phyloP scores from a whole-genome alignment of 495 filamentous ascomycete genomes.

The Penicillium silybi region DNA sequence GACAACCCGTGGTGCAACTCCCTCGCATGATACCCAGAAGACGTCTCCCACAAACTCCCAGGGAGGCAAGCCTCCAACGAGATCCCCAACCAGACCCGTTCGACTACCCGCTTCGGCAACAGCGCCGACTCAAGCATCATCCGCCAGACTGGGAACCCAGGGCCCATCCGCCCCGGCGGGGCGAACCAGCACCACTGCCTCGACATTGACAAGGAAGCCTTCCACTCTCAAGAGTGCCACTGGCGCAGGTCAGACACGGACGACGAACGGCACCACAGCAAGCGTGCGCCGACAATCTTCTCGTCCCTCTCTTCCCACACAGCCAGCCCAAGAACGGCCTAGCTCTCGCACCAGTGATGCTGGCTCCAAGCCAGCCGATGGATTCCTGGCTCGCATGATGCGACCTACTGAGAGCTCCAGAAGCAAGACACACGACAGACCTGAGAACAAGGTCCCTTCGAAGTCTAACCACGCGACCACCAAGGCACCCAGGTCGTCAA shows the following conservation, averaged over 20 bases:
- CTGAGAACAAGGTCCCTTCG: constrained; percentile 41
- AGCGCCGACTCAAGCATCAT: constrained; percentile 59
- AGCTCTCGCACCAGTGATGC: constrained; percentile 39
- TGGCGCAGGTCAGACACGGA: constrained; percentile 15
- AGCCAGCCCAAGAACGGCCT: constrained; percentile 35
- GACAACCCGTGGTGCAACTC: constrained; percentile 29
- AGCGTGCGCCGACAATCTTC: constrained; percentile 36
- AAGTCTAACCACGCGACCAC: constrained; percentile 19
- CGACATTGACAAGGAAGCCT: constrained; percentile 40
- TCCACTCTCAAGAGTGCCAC: constrained; percentile 33
- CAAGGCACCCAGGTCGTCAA: constrained; percentile 17
- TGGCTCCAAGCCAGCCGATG: constrained; percentile 49
- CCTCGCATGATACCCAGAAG: constrained; percentile 29
- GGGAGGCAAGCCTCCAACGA: constrained; percentile 53
- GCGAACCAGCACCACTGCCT: constrained; percentile 34
- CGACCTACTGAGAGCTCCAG: constrained; percentile 77
- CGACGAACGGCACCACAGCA: constrained; percentile 18
- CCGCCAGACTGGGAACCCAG: constrained; percentile 48
- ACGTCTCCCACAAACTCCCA: constrained; percentile 16
- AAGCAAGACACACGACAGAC: constrained; percentile 72
- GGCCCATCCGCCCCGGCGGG: constrained; percentile 33
- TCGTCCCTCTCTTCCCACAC: constrained; percentile 36
- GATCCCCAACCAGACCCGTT: constrained; percentile 61
- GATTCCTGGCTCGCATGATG: constrained; percentile 92
- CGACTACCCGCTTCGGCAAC: constrained; percentile 59